Conservation (phyloP, 164 flowering plant genomes). For the Umbilicus rupestris region DNA sequence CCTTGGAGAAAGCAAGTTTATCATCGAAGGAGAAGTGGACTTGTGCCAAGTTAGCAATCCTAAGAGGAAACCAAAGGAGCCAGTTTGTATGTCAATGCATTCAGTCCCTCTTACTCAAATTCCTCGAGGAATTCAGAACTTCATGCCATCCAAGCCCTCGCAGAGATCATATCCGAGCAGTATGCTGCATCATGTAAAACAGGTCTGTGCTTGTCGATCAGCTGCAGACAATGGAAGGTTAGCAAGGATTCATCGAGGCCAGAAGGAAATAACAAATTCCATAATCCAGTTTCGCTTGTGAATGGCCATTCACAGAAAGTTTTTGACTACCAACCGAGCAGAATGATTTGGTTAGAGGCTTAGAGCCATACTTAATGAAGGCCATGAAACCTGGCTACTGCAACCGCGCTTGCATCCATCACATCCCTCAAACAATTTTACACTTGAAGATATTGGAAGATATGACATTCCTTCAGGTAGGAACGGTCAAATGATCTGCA, state of each 20-base stretch:
- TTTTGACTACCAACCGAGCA: conserved; percentile 54
- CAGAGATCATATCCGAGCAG: conserved; percentile 28
- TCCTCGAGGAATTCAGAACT: conserved; percentile 24
- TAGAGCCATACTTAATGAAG: conserved; percentile 39
- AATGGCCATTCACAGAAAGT: conserved; percentile 51
- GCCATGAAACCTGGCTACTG: conserved; percentile 45
- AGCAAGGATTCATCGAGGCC: conserved; percentile 12
- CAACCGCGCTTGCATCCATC: conserved; percentile 43
- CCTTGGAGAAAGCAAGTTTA: conserved; percentile 27
- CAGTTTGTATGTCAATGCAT: conserved; percentile 25
- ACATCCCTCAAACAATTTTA: conserved; percentile 36
- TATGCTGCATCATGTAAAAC: conserved; percentile 25
- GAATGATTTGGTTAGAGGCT: conserved; percentile 46
- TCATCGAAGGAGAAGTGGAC: conserved; percentile 48
- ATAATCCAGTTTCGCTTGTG: conserved; percentile 37
- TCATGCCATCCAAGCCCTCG: conserved; percentile 12
- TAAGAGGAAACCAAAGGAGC: conserved; percentile 28
- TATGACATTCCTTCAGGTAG: conserved; percentile 56
- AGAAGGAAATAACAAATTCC: conserved; percentile 15
- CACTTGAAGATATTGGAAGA: conserved; percentile 47
- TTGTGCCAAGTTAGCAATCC: conserved; percentile 31
- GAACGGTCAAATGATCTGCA: neutral
- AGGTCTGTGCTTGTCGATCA: conserved; percentile 39
- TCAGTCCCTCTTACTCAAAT: conserved; percentile 25
- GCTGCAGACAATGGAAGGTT: conserved; percentile 41